A percentile compares a stretch with the other conserved stretches of the same genome.
These are phyloP conservation scores for Mortierella alpina DNA, from an alignment of 192 early-diverging fungal genomes.

Conservation along the genomic window DNA sequence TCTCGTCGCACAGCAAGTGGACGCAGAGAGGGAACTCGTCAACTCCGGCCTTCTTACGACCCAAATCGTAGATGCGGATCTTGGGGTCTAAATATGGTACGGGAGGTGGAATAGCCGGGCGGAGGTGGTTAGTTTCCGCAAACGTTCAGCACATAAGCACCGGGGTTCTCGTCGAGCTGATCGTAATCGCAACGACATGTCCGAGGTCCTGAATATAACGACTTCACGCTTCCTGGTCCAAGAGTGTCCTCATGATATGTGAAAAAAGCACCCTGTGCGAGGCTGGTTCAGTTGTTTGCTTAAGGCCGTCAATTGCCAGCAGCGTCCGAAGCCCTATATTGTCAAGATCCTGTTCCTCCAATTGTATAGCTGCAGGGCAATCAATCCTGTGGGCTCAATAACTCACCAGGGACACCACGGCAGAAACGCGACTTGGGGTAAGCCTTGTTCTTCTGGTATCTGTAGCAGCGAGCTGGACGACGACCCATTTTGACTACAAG, in stretches of 20 bases:
- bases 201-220: too few species aligned
- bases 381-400: not conserved
- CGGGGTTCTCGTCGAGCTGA: not conserved
- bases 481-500: conserved; percentile 86
- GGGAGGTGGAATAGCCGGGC: not conserved
- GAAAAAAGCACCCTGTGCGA: too few species aligned
- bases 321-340: not conserved
- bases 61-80: conserved; percentile 97
- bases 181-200: too few species aligned
- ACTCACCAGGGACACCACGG: conserved; percentile 94
- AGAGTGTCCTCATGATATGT: too few species aligned
- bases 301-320: not conserved
- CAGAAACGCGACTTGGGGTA: conserved; percentile 98
- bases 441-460: conserved; percentile 99
- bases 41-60: conserved; percentile 96
- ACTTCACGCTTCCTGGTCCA: too few species aligned
- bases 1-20: conserved; percentile 96
- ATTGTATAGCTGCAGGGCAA: too few species aligned
- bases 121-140: not conserved
- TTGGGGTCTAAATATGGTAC: conserved; percentile 79
- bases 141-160: not conserved
- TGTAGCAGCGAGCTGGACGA: conserved; percentile 98
- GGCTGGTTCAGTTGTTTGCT: too few species aligned
- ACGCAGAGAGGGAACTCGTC: conserved; percentile 98
- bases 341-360: not conserved